phyloP scores from a whole-genome alignment of 2,329 filamentous ascomycete species.

The Metarhizium sp. region DNA sequence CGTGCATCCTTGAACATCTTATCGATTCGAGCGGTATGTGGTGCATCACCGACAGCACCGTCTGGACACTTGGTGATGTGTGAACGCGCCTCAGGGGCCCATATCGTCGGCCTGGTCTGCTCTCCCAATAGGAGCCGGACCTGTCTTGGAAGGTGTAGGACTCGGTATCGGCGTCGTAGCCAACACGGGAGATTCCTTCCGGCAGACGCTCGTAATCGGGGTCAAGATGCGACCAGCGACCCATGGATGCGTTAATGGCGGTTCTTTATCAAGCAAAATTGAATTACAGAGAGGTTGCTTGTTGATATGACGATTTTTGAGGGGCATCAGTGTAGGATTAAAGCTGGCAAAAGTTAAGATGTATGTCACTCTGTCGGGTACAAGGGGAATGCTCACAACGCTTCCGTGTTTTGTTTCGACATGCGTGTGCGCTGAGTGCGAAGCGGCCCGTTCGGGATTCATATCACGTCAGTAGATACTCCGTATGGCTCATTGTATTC shows the following conservation, averaged over 20 bases:
- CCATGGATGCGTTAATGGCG: background rate
- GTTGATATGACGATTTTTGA: no score
- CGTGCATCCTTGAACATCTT: background rate
- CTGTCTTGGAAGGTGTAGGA: background rate
- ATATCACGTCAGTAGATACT: no score
- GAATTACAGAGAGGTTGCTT: no score
- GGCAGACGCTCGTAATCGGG: background rate
- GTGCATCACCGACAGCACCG: background rate
- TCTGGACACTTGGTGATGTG: background rate
- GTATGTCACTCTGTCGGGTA: no score
- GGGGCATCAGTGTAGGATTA: no score
- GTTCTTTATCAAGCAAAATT: background rate
- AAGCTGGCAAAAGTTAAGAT: no score
- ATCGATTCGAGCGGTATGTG: no score
- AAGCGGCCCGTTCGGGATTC: no score
- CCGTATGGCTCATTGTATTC: no score
- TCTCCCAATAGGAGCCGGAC: background rate
- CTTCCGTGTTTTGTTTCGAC: no score
- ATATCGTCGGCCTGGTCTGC: background rate
- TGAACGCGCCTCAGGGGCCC: background rate
- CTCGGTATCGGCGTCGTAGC: background rate
- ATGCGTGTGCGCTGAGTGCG: no score
- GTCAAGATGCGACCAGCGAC: background rate
- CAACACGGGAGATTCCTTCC: background rate
- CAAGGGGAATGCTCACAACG: no score